phyloP scores from a whole-genome alignment of 768 basidiomycete species.

The Pluteus cervinus region DNA sequence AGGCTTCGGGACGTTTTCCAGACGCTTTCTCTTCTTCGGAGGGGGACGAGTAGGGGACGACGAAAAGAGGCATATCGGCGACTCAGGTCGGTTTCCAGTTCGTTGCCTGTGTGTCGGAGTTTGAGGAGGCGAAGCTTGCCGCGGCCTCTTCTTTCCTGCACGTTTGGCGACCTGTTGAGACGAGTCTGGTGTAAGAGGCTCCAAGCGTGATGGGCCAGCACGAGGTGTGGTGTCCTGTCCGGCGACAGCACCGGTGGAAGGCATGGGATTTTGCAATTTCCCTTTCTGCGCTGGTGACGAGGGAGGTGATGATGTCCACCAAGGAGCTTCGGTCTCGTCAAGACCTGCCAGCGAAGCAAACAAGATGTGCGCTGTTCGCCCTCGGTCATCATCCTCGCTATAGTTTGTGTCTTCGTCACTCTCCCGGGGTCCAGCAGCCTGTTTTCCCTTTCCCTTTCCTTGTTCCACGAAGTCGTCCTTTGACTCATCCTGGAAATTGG shows the following conservation, averaged over 20 bases:
- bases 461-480: neutral
- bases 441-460: constrained; percentile 16
- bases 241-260: too few species aligned
- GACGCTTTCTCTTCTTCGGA: neutral
- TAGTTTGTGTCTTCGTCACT: constrained; percentile 28
- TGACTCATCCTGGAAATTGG: too few species aligned
- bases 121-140: neutral
- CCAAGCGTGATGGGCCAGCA: too few species aligned
- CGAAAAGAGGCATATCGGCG: constrained; percentile 15
- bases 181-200: too few species aligned
- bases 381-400: constrained; percentile 46
- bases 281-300: neutral
- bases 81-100: constrained; percentile 1
- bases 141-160: constrained; percentile 9
- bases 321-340: constrained; percentile 25
- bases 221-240: too few species aligned
- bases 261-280: constrained; percentile 4
- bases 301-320: constrained; percentile 24
- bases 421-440: constrained; percentile 14
- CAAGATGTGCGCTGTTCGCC: constrained; percentile 47
- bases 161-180: neutral
- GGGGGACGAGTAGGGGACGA: constrained; percentile 11
- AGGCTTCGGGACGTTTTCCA: neutral
- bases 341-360: constrained; percentile 41
- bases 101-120: neutral